Evolutionary conservation across 1,284 basidiomycete species (phyloP).

Genomic region (Irpex sp.): DNA sequence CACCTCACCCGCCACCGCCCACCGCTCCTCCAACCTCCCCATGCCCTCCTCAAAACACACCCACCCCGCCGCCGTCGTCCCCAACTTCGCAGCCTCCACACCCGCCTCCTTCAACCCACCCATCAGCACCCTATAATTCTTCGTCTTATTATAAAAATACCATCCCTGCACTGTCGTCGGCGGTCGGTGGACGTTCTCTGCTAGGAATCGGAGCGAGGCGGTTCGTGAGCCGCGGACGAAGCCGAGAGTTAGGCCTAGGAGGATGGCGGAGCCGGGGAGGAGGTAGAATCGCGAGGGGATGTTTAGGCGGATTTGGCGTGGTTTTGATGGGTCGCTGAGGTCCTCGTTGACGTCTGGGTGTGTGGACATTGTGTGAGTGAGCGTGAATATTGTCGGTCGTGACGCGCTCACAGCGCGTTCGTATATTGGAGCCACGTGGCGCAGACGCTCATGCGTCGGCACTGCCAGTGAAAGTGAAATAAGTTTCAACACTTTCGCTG

Average conservation of each 20-base stretch:
- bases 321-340: constrained; percentile 14
- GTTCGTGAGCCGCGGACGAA: constrained; percentile 64
- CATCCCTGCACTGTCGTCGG: constrained; percentile 81
- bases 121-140: constrained; percentile 80
- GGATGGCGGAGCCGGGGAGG: constrained; percentile 54
- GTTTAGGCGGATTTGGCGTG: constrained; percentile 30
- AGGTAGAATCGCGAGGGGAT: constrained; percentile 35
- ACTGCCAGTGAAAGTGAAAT: too few relatives aligned
- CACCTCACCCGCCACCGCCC: constrained; percentile 34
- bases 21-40: constrained; percentile 26
- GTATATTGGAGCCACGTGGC: neutral
- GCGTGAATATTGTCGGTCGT: neutral
- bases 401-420: neutral
- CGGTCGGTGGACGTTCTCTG: constrained; percentile 66
- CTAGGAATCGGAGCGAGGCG: constrained; percentile 45
- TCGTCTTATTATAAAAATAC: constrained; percentile 92
- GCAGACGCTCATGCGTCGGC: neutral
- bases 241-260: constrained; percentile 64
- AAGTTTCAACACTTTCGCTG: too few relatives aligned
- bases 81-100: constrained; percentile 53
- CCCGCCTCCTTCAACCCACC: constrained; percentile 70
- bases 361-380: constrained; percentile 6
- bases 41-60: constrained; percentile 67
- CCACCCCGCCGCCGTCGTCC: constrained; percentile 54
- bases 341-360: neutral